Evolutionary conservation across 345 rosid species (phyloP).

Genomic region (Viola odorata): DNA sequence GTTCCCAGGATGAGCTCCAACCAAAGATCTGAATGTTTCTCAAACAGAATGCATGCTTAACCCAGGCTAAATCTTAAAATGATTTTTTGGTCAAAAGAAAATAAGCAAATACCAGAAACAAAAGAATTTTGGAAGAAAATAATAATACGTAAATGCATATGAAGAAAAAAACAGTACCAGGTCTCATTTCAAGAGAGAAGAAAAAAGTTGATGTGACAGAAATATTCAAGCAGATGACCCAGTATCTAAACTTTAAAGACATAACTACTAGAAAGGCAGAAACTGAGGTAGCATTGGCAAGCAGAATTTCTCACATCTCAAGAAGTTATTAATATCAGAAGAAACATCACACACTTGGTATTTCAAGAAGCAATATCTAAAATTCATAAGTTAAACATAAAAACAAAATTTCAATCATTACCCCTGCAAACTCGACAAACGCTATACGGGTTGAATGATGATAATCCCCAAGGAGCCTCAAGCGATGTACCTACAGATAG

Average conservation of each 20-base stretch:
- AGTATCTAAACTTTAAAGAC: not conserved
- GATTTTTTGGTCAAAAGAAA: no score
- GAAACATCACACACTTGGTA: not conserved
- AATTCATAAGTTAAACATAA: not conserved
- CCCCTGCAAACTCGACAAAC: slow-evolving; percentile 87
- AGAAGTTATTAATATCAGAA: not conserved
- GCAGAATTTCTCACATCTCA: not conserved
- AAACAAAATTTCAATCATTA: slow-evolving; percentile 15
- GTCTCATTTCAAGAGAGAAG: no score
- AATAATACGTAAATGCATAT: no score
- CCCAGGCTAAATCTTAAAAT: no score
- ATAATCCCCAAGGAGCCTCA: slow-evolving; percentile 92
- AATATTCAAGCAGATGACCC: not conserved
- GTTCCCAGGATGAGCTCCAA: no score
- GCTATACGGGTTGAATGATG: slow-evolving; percentile 93
- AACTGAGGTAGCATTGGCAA: not conserved
- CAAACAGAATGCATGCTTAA: no score
- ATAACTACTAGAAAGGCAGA: not conserved
- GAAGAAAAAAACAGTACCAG: no score
- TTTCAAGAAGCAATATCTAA: not conserved
- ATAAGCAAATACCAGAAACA: no score
- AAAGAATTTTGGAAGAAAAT: no score
- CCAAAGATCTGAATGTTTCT: no score
- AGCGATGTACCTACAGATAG: slow-evolving; percentile 61
- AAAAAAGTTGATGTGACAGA: not conserved